These are phyloP conservation scores for Colletotrichum orchidophilum DNA, from an alignment of 2,329 filamentous ascomycete species.

Conservation along the genomic window DNA sequence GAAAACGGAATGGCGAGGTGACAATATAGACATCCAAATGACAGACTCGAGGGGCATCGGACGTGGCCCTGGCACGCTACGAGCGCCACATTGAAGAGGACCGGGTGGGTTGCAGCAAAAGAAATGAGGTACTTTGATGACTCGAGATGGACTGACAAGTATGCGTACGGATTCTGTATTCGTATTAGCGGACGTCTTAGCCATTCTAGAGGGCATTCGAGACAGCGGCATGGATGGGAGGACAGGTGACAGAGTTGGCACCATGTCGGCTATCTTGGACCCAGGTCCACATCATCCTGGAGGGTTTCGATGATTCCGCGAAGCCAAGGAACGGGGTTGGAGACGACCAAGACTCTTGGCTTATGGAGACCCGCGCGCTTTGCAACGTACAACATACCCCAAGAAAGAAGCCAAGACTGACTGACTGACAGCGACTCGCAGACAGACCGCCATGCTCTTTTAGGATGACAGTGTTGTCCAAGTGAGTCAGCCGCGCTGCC, in stretches of 20 bases:
- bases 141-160: neutral
- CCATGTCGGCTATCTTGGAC: constrained; percentile 19
- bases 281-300: neutral
- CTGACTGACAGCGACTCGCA: constrained; percentile 22
- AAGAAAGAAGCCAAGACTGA: constrained; percentile 8
- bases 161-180: neutral
- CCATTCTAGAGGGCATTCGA: neutral
- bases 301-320: neutral
- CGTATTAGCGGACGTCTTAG: neutral
- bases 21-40: constrained; percentile 1
- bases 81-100: constrained; percentile 10
- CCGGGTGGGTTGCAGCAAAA: constrained; percentile 17
- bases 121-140: constrained; percentile 25
- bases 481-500: neutral
- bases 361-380: constrained; percentile 27
- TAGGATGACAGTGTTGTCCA: neutral
- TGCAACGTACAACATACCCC: neutral
- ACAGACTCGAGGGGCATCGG: neutral
- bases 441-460: neutral
- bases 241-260: constrained; percentile 5
- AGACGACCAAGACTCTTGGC: constrained; percentile 25
- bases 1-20: constrained; percentile 14
- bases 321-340: neutral
- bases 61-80: constrained; percentile 4
- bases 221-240: neutral